Evolutionary conservation across 495 filamentous ascomycete genomes (phyloP).

Genomic region (Acidomyces sp.): DNA sequence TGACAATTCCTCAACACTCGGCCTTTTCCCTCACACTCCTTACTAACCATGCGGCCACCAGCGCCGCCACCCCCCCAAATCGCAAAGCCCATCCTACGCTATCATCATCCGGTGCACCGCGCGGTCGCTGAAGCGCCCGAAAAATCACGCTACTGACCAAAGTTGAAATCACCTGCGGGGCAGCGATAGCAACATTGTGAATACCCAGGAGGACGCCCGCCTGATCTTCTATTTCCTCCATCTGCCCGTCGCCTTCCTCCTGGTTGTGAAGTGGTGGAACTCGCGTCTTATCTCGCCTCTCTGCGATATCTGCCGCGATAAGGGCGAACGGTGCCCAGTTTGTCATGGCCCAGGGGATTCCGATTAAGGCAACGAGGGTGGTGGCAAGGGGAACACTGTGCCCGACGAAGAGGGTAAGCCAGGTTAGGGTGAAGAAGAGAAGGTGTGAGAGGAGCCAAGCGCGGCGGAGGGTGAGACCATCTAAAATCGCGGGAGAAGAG

Average conservation of each 20-base stretch:
- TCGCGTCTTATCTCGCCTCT: conserved; percentile 44
- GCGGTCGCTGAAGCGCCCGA: conserved; percentile 63
- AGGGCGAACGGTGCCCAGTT: conserved; percentile 89
- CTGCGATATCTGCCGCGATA: conserved; percentile 73
- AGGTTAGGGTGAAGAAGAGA: conserved; percentile 65
- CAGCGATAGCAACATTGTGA: conserved; percentile 80
- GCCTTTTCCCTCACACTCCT: conserved; percentile 27
- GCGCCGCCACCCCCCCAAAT: conserved; percentile 62
- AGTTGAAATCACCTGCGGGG: conserved; percentile 80
- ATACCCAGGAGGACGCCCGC: conserved; percentile 81
- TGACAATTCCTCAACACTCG: too few species aligned
- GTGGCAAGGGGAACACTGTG: conserved; percentile 51
- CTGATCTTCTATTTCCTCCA: conserved; percentile 47
- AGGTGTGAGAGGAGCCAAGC: conserved; percentile 74
- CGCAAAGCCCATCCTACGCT: conserved; percentile 77
- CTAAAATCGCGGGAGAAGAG: conserved; percentile 59
- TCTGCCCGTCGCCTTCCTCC: conserved; percentile 23
- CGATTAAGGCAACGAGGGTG: conserved; percentile 60
- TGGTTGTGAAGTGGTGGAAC: conserved; percentile 18
- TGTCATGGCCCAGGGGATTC: conserved; percentile 78
- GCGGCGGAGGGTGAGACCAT: conserved; percentile 67
- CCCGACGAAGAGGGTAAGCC: conserved; percentile 68
- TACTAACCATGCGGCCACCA: conserved; percentile 52
- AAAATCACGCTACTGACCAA: conserved; percentile 71
- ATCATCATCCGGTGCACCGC: conserved; percentile 67